Percentiles rank a stretch among this genome's conserved stretches.
Conservation (phyloP, 2,329 filamentous ascomycete species). For the Hypomyces rosellus region DNA sequence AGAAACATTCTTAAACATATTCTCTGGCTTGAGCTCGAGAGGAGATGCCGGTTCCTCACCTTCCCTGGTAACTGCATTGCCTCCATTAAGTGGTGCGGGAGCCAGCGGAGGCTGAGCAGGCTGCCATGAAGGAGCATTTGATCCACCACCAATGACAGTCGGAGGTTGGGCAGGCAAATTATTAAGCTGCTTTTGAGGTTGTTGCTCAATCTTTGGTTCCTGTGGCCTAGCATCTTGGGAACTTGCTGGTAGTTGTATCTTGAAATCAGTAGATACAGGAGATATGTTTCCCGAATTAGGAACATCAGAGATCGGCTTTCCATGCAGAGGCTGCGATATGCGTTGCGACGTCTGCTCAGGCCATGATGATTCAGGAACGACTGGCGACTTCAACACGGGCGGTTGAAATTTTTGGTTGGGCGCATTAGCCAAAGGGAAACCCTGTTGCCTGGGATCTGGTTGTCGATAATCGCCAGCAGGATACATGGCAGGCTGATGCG, state of each 20-base stretch:
- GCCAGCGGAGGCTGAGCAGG: neutral
- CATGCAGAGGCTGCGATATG: neutral
- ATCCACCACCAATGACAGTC: neutral
- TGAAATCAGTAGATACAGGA: conserved; percentile 3
- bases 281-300: conserved; percentile 1
- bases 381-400: neutral
- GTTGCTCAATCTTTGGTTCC: neutral
- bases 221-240: neutral
- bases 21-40: neutral
- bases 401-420: conserved; percentile 2
- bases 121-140: neutral
- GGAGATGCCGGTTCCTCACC: neutral
- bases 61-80: neutral
- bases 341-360: neutral
- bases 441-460: conserved; percentile 6
- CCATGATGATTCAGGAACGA: neutral
- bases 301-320: neutral
- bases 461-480: neutral
- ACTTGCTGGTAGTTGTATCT: neutral
- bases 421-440: conserved; percentile 1
- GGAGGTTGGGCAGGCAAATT: neutral
- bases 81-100: neutral
- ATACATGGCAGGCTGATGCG: conserved; percentile 4
- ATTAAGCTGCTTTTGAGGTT: neutral
- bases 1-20: neutral